Conservation (phyloP, 164 flowering plant genomes). For the Vitis vinifera region ASM3070453v1 NC_081810.1:8149001-8149500, state of each 20-base stretch:
- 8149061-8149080: neutral
- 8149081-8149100: neutral
- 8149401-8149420: too few species aligned
- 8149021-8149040: slow-evolving; percentile 51
- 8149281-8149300: neutral
- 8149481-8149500: too few species aligned
- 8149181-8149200: slow-evolving; percentile 88
- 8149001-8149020: slow-evolving; percentile 94
- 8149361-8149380: too few species aligned
- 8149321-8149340: too few species aligned
- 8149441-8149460: too few species aligned
- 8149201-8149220: slow-evolving; percentile 57
- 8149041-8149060: neutral
- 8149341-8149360: too few species aligned
- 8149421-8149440: too few species aligned
- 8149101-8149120: neutral
- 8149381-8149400: too few species aligned
- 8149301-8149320: too few species aligned
- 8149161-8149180: slow-evolving; percentile 81
- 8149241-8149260: slow-evolving; percentile 13
- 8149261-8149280: neutral
- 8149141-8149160: neutral
- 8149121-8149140: neutral
- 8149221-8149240: slow-evolving; percentile 18
- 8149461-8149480: too few species aligned